These are phyloP conservation scores for Solanum sitiens DNA, from an alignment of 257 asterid species.

Conservation along the genomic window DNA sequence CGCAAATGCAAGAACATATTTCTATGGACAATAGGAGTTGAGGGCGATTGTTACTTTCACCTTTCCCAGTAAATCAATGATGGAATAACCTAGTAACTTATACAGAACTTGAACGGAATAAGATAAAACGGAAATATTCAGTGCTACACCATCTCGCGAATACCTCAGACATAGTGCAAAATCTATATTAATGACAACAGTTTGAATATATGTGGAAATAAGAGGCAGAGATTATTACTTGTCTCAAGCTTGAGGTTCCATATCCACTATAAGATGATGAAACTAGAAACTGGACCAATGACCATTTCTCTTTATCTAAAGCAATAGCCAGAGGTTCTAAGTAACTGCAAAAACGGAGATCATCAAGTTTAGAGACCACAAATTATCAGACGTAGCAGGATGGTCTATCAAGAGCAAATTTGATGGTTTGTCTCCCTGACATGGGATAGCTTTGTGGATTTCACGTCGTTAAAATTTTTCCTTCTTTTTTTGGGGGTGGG, in stretches of 20 bases:
- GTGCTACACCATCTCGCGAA: not conserved
- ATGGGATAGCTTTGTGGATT: not conserved
- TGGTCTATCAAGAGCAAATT: not conserved
- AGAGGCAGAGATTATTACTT: constrained; percentile 32
- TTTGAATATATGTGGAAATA: not conserved
- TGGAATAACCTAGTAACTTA: not conserved
- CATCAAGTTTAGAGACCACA: constrained; percentile 10
- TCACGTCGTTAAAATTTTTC: not conserved
- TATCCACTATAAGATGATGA: constrained; percentile 93
- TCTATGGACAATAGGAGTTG: not conserved
- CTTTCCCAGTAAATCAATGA: not conserved
- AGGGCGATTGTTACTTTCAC: not conserved
- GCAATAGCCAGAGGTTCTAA: constrained; percentile 88
- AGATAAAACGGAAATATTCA: not conserved
- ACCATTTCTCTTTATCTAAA: constrained; percentile 89
- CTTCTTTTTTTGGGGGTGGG: not conserved
- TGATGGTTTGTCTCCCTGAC: not conserved
- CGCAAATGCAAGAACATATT: not conserved
- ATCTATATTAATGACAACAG: not conserved
- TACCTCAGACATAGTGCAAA: not conserved
- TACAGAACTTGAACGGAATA: not conserved
- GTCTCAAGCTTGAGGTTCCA: constrained; percentile 89
- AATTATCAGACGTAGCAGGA: not conserved
- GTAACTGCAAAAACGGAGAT: constrained; percentile 44
- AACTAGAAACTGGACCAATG: constrained; percentile 82